Evolutionary conservation across 1,139 yeast genomes (phyloP), one percentile per base, ranked within the genome.

Genomic region (Geotrichum carabidarum): DNA sequence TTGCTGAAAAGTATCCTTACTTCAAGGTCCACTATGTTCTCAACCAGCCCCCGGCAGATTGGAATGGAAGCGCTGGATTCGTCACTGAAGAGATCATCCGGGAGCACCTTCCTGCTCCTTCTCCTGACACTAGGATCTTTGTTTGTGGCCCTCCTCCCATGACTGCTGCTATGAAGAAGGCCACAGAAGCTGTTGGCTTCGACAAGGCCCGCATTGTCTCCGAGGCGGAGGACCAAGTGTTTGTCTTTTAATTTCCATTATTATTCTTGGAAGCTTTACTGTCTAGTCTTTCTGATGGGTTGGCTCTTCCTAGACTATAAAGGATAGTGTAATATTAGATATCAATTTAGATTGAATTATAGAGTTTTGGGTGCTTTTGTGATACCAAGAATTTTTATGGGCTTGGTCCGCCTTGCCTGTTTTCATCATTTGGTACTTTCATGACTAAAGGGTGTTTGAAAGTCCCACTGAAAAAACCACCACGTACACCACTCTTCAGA

Each of bases 61-160:
- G 98, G 97, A 71, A 72, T 18, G 96, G 96, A 53, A 82, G 84
- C 57, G 78, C 78, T 50, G 99, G 99, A 40, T 89, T 79, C 68
- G 85, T 93, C 58, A 83, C 94, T 48, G 80, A 84, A 57, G 96
- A 88, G 44, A 78, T 86, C 64, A 77, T 93, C 70, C 77, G 79
- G 64, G 75, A 79, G 58, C 74, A 80, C 63, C 77, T 87, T 65
- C 95, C 96, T 48, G 74, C 78, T 57, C 81, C 90, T 41, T 67
- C 81, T 38, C 68, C 74, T 74, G 84, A 83, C 63, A 77, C 80
- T 60, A 90, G 87, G 77, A 74, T 93, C 60, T 80, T 93, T 66
- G 73, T 93, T 57, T 94, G 99, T 72, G 97, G 99, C 34, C 99
- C 99, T 57, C 96, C 96, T 59, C 88, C 88, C 55, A 84, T 88